A percentile compares a stretch with the other conserved stretches of the same genome.
These are phyloP conservation scores for Rheum nobile DNA, from an alignment of 148 eudicot species.

Conservation along the genomic window DNA sequence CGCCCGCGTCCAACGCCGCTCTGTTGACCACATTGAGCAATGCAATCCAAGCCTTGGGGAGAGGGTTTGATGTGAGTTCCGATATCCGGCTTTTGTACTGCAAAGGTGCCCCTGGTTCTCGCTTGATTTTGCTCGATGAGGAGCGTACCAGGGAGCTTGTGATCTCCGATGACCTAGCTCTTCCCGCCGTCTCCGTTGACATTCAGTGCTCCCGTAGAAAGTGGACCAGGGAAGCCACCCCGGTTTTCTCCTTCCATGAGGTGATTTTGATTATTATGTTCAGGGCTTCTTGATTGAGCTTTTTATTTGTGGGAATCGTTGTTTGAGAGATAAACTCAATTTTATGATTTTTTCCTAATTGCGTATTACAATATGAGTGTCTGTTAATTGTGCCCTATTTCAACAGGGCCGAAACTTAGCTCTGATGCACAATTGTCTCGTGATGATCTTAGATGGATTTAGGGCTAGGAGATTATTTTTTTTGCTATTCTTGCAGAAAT, in stretches of 20 bases:
- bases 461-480: background rate
- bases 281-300: background rate
- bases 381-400: background rate
- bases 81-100: slow-evolving; percentile 92
- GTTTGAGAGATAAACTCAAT: background rate
- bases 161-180: slow-evolving; percentile 29
- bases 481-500: background rate
- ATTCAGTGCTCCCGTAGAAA: slow-evolving; percentile 43
- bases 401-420: background rate
- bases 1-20: slow-evolving; percentile 30
- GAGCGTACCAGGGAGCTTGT: slow-evolving; percentile 37
- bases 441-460: background rate
- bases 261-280: slow-evolving; percentile 17
- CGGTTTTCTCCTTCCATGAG: slow-evolving; percentile 66
- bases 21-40: slow-evolving; percentile 51
- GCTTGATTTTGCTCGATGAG: slow-evolving; percentile 65
- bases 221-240: slow-evolving; percentile 34
- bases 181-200: slow-evolving; percentile 71
- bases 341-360: background rate
- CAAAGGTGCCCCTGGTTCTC: slow-evolving; percentile 75
- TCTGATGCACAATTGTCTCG: background rate
- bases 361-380: background rate
- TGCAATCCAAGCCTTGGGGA: slow-evolving; percentile 82
- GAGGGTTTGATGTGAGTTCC: slow-evolving; percentile 95
- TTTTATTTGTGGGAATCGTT: background rate